phyloP scores from a whole-genome alignment of 2,329 filamentous ascomycete species.

The Apiospora phragmitis region DNA sequence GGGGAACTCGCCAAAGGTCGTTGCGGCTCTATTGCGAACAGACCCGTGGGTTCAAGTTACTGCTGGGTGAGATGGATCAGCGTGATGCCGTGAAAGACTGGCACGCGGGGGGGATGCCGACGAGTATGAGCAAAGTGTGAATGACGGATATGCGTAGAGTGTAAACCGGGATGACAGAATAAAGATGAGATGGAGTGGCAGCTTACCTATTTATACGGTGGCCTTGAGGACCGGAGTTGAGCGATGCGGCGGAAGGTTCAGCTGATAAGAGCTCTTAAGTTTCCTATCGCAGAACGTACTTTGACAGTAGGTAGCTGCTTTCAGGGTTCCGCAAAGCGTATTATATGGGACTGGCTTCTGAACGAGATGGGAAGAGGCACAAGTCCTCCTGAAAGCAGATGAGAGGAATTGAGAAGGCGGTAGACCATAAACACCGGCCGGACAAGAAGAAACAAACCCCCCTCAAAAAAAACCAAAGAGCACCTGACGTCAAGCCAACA shows the following conservation, averaged over 20 bases:
- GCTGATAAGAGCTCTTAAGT: background rate
- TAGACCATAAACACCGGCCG: background rate
- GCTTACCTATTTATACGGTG: background rate
- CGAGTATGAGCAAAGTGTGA: background rate
- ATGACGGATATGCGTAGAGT: background rate
- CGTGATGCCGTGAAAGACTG: background rate
- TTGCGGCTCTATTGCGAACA: background rate
- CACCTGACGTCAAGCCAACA: background rate
- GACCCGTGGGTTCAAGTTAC: background rate
- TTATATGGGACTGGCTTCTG: background rate
- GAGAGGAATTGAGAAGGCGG: background rate
- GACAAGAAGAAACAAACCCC: background rate
- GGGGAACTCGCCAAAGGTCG: background rate
- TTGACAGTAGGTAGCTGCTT: background rate
- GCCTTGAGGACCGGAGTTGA: background rate
- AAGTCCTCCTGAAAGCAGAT: background rate
- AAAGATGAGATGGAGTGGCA: background rate
- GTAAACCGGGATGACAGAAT: background rate
- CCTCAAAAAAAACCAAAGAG: background rate
- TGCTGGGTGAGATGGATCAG: slow-evolving; percentile 3
- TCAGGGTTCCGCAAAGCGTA: slow-evolving; percentile 7
- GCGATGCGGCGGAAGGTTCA: background rate
- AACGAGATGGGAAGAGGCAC: background rate
- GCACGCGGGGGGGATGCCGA: background rate
- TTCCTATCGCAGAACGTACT: background rate